Evolutionary conservation across 139 green algal species (phyloP), one percentile per base, ranked within the genome.

Genomic region (Picochlorum sp.): DNA sequence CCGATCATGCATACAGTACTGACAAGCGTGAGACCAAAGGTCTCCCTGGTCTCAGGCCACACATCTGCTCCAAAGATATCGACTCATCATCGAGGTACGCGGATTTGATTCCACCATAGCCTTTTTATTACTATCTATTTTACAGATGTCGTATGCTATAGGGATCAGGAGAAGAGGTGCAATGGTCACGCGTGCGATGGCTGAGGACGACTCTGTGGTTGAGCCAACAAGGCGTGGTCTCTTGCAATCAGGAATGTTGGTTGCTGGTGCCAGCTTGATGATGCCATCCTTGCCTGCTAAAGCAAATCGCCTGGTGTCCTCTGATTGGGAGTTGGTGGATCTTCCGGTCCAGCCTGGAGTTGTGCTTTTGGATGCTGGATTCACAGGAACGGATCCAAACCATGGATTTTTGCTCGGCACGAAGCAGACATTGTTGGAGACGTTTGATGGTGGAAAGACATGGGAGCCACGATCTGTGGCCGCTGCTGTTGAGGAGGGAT

Each of bases 351-450:
- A 96, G 18, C 82, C 84, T 44, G 90, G 82, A n/a, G 79, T 98
- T 4, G 90, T 99, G 54, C 76, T 99, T 59, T 80, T 98, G 56
- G 94, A 99, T 73, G 87, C 98, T 44, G 90, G 81, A 4, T 98
- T 98, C 75, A 88, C 82, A 7, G 80, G 72, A 6, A 76, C 71
- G 15, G 85, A 98, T 58, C 84, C 89, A 26, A 88, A 94, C 60
- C 93, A 96, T 68, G 92, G 92, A 13, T 99, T 97, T 77, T 74
- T 99, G 49, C 77, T 98, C 62, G 94, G 94, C 45, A 97, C 86
- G 21, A 71, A 91, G 2, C 91, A 99, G 65, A 98, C 94, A 0
- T 81, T 99, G 51, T 81, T 99, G 34, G 94, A 98, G 72, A 99
- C 94, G 0, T 87, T 83, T 51, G 91, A 99, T 63, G 92, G 90